Percentiles rank a stretch among this genome's conserved stretches.
These are phyloP conservation scores for Debaryomyces prosopidis DNA, from an alignment of 805 yeast genomes.

Conservation along the genomic window DNA sequence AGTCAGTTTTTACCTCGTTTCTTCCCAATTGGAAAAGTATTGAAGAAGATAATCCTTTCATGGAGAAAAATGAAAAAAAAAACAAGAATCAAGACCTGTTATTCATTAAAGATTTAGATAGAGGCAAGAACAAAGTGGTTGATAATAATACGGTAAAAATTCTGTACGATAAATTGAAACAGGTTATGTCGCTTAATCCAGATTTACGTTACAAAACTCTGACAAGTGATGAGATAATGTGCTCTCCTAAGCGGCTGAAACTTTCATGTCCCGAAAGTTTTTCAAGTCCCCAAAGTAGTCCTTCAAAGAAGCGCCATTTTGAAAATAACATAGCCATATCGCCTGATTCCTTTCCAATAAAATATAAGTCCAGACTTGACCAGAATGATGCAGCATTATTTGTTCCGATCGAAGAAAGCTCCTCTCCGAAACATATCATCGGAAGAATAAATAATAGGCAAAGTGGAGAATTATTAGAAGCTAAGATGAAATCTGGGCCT, in stretches of 20 bases:
- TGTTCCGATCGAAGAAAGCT: neutral
- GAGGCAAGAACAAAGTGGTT: too few relatives aligned
- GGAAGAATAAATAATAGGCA: neutral
- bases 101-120: too few relatives aligned
- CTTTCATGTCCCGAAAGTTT: neutral
- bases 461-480: too few relatives aligned
- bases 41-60: conserved; percentile 1
- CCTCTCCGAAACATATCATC: neutral
- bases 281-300: neutral
- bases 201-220: too few relatives aligned
- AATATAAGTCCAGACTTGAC: neutral
- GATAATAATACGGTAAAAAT: too few relatives aligned
- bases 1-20: neutral
- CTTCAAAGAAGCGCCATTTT: neutral
- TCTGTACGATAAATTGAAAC: too few relatives aligned
- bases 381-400: neutral
- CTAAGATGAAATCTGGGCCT: too few relatives aligned
- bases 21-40: neutral
- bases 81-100: neutral
- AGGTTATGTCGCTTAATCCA: too few relatives aligned
- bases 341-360: neutral
- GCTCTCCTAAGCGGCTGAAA: neutral
- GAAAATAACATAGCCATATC: neutral
- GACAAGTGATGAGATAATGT: too few relatives aligned
- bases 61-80: neutral